These are phyloP conservation scores for Malbranchea cinnamomea DNA, from an alignment of 2,329 filamentous ascomycete species.

Conservation along the genomic window DNA sequence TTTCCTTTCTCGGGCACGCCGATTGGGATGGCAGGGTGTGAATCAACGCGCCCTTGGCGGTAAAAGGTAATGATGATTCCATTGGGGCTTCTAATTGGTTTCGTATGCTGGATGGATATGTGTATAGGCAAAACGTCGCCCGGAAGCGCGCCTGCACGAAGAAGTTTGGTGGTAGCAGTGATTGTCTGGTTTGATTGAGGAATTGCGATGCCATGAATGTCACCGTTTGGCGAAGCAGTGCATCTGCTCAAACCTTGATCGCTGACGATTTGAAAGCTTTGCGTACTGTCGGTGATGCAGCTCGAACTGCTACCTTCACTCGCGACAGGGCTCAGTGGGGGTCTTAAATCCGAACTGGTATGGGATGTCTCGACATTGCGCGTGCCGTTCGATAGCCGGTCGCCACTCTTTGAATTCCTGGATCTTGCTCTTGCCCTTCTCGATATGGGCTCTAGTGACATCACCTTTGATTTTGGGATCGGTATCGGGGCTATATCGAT, in stretches of 20 bases:
- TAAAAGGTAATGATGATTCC: conserved; percentile 89
- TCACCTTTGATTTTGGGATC: conserved; percentile 62
- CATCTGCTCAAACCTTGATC: conserved; percentile 27
- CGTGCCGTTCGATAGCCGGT: conserved; percentile 28
- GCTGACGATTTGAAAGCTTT: conserved; percentile 39
- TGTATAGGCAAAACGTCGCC: conserved; percentile 71
- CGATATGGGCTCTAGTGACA: conserved; percentile 79
- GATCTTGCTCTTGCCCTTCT: conserved; percentile 44
- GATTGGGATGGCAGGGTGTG: conserved; percentile 48
- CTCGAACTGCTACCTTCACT: conserved; percentile 62
- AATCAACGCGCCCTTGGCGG: conserved; percentile 79
- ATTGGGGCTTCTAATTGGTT: conserved; percentile 76
- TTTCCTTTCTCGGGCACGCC: conserved; percentile 49
- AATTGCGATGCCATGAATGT: conserved; percentile 34
- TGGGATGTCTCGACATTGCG: conserved; percentile 14
- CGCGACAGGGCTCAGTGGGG: conserved; percentile 35
- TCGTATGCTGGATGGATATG: conserved; percentile 74
- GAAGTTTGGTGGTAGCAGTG: conserved; percentile 68
- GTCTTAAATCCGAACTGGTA: conserved; percentile 11
- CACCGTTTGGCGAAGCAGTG: conserved; percentile 30
- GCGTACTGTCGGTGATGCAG: conserved; percentile 49
- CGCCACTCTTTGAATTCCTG: conserved; percentile 26
- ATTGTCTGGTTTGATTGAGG: conserved; percentile 61
- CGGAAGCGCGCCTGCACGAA: conserved; percentile 68
- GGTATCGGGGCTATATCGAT: conserved; percentile 69